A percentile compares a stretch with the other conserved stretches of the same genome.
phyloP scores from a whole-genome alignment of 2,329 filamentous ascomycete species.

The Penicillium sp. region DNA sequence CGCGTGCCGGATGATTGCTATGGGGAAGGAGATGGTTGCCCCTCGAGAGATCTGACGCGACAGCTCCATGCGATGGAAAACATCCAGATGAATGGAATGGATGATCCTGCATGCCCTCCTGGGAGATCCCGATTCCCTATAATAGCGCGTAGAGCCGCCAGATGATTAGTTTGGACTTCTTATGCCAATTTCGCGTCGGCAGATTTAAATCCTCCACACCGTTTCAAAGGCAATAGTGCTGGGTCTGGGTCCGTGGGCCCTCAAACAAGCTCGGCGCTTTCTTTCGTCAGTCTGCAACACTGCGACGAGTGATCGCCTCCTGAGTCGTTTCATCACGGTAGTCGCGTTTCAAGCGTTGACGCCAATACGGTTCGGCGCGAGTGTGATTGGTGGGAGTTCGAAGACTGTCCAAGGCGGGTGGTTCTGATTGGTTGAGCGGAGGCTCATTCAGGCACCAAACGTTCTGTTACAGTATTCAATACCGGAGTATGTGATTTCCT shows the following conservation, averaged over 20 bases:
- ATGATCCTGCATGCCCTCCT: conserved; percentile 14
- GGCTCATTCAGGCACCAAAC: conserved; percentile 3
- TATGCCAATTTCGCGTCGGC: no score
- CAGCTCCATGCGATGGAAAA: conserved; percentile 13
- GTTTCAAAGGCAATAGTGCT: no score
- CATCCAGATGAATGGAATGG: conserved; percentile 17
- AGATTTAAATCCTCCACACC: no score
- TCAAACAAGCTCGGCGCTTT: neutral
- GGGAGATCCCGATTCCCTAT: conserved; percentile 10
- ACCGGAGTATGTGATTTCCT: neutral
- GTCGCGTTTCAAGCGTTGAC: conserved; percentile 20
- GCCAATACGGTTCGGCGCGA: conserved; percentile 4
- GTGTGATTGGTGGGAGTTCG: conserved; percentile 17
- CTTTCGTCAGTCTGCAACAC: conserved; percentile 15
- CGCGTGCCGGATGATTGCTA: conserved; percentile 5
- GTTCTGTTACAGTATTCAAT: conserved; percentile 1
- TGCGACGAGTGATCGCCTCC: conserved; percentile 13
- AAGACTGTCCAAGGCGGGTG: conserved; percentile 8
- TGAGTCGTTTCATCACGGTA: conserved; percentile 18
- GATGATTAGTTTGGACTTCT: no score
- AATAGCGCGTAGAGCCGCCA: conserved; percentile 18
- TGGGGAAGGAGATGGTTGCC: conserved; percentile 5
- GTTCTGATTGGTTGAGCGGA: conserved; percentile 13
- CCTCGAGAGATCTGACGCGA: conserved; percentile 5
- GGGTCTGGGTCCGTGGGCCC: no score